Evolutionary conservation across 176 grass and related monocot genomes (phyloP), one percentile per base, ranked within the genome.

Genomic region (Tillandsia fasciculata): DNA sequence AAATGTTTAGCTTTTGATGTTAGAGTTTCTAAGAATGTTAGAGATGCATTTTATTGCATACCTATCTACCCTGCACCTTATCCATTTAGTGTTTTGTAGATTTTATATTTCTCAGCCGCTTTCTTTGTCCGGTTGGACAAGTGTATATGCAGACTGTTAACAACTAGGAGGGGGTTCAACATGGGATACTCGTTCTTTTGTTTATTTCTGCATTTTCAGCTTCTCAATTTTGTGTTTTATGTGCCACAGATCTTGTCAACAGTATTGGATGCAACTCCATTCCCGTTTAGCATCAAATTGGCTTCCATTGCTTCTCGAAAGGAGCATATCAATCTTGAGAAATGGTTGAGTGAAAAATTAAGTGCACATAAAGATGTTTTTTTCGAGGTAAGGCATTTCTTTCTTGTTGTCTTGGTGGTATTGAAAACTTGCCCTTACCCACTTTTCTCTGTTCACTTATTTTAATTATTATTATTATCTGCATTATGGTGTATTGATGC

Each of bases 331-430:
- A 84, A 80, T 87, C 86, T 92, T 76, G 93, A 96, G 81, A 96
- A 92, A 63, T 96, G 93, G 93, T 78, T 92, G 52, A 77, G 49
- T 49, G 93, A 92, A 80, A 92, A 89, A 61, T 81, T 92, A 65
- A 76, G 23, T 69, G 47, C 64, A 79, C 72, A 89, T 47, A 87
- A 83, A 81, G 79, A 79, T 58, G 64, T 63, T 68, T 92, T 96
- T 79, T 74, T 85, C 65, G 86, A 92, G 92, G 92, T 96, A 96
- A 80, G 67, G 54, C 63, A 28, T 26, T 53, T 83, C 58, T 42
- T 9, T 18, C 4, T 76, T 67, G 53, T 8, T 47, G 2, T 12
- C 47, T 50, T 8, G 3, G 10, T 68, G 26, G 54, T 73, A 49
- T 70, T 52, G 51, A 51, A 58, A 61, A 48, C 26, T 53, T 79